phyloP scores from a whole-genome alignment of 2,329 filamentous ascomycete genomes.

The Xylariaceae sp. region DNA sequence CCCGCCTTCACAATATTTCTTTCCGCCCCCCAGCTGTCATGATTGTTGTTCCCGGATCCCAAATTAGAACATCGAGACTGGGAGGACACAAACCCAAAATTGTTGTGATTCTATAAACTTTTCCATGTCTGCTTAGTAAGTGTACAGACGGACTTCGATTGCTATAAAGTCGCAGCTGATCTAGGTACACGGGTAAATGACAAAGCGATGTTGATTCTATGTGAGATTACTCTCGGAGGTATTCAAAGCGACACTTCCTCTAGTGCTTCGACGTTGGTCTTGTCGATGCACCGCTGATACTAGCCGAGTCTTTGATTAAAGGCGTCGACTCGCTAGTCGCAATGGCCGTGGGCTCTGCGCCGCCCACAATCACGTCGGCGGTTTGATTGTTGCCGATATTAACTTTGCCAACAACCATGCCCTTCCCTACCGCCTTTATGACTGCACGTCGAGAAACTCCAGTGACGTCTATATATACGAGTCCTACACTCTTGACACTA shows the following conservation, averaged over 20 bases:
- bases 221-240: too few relatives aligned
- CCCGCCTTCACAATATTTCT: too few relatives aligned
- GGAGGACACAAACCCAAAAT: too few relatives aligned
- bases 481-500: slow-evolving; percentile 90
- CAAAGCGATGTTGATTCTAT: too few relatives aligned
- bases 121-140: too few relatives aligned
- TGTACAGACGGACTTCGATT: too few relatives aligned
- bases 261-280: slow-evolving; percentile 18
- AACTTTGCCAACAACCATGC: slow-evolving; percentile 86
- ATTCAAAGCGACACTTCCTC: not conserved
- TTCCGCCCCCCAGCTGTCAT: too few relatives aligned
- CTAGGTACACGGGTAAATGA: too few relatives aligned
- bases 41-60: too few relatives aligned
- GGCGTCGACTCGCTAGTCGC: slow-evolving; percentile 16
- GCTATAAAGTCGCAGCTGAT: too few relatives aligned
- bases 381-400: slow-evolving; percentile 61
- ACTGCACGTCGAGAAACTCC: slow-evolving; percentile 87
- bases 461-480: slow-evolving; percentile 95
- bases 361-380: slow-evolving; percentile 60
- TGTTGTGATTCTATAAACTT: too few relatives aligned
- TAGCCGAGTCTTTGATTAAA: slow-evolving; percentile 17
- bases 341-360: slow-evolving; percentile 35
- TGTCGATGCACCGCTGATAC: slow-evolving; percentile 17
- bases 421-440: slow-evolving; percentile 92
- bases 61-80: too few relatives aligned